phyloP scores from a whole-genome alignment of 2,329 filamentous ascomycete genomes.

The Alternaria triticina region DNA sequence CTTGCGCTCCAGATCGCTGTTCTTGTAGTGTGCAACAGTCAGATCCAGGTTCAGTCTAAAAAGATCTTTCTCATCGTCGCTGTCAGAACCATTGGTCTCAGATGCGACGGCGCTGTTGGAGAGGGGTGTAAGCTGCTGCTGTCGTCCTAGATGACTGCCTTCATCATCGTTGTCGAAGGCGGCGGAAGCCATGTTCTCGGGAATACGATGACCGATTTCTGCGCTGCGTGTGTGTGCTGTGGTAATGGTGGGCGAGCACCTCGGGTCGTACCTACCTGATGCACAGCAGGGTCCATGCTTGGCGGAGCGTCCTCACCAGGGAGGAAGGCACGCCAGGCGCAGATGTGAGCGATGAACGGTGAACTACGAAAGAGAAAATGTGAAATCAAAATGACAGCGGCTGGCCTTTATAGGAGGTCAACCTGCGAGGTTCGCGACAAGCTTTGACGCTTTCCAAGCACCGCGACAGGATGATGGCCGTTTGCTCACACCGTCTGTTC shows the following conservation, averaged over 20 bases:
- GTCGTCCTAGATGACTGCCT: neutral
- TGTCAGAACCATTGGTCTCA: neutral
- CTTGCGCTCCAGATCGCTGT: neutral
- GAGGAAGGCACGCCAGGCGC: neutral
- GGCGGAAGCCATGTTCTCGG: neutral
- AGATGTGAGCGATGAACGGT: neutral
- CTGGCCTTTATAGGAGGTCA: neutral
- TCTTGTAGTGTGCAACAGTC: neutral
- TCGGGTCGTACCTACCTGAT: neutral
- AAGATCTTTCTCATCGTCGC: neutral
- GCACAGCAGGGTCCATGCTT: neutral
- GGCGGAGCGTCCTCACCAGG: neutral
- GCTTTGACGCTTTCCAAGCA: neutral
- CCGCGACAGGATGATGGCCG: neutral
- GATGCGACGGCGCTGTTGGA: neutral
- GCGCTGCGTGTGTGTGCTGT: neutral
- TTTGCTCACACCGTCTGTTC: neutral
- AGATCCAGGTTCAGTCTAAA: neutral
- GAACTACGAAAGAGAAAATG: neutral
- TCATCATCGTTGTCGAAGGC: neutral
- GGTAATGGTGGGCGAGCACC: neutral
- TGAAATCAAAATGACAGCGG: neutral
- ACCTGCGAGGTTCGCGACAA: neutral
- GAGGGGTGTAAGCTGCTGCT: neutral
- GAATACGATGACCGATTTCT: neutral